Conservation (phyloP, 2,329 filamentous ascomycete species). For the Aureobasidium zeae region DNA sequence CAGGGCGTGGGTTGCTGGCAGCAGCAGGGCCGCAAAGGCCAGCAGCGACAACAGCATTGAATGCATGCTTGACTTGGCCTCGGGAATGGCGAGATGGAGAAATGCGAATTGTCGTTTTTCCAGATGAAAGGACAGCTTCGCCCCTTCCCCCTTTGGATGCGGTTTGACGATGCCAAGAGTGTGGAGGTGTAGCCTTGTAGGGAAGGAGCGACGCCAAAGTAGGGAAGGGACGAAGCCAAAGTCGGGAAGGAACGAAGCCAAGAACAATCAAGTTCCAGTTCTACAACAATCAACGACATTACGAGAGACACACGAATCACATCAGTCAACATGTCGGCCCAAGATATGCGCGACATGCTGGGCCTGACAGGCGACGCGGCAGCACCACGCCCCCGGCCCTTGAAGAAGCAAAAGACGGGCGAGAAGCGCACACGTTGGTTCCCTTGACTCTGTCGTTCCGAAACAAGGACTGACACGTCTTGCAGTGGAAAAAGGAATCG, state of each 20-base stretch:
- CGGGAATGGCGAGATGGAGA: not conserved
- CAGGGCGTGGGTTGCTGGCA: conserved; percentile 67
- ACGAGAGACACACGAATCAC: too few species aligned
- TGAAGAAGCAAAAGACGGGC: conserved; percentile 66
- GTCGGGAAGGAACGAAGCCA: too few species aligned
- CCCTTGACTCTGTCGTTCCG: too few species aligned
- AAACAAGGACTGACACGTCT: not conserved
- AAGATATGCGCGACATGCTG: conserved; percentile 78
- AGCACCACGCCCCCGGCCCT: conserved; percentile 44
- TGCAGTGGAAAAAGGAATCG: conserved; percentile 35
- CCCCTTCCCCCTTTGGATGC: not conserved
- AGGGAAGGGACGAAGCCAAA: too few species aligned
- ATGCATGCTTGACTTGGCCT: conserved; percentile 12
- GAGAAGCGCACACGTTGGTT: conserved; percentile 47
- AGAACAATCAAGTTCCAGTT: too few species aligned
- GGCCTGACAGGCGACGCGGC: conserved; percentile 60
- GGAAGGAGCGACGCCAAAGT: too few species aligned
- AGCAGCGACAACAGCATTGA: conserved; percentile 15
- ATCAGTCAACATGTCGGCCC: conserved; percentile 18
- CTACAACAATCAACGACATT: too few species aligned
- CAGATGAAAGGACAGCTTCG: not conserved
- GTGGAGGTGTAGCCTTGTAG: too few species aligned
- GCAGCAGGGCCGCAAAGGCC: conserved; percentile 30
- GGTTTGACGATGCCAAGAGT: not conserved
- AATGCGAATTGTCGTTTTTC: not conserved